Conservation (phyloP, 1,284 basidiomycete species). For the Cystobasidium sp. region DNA sequence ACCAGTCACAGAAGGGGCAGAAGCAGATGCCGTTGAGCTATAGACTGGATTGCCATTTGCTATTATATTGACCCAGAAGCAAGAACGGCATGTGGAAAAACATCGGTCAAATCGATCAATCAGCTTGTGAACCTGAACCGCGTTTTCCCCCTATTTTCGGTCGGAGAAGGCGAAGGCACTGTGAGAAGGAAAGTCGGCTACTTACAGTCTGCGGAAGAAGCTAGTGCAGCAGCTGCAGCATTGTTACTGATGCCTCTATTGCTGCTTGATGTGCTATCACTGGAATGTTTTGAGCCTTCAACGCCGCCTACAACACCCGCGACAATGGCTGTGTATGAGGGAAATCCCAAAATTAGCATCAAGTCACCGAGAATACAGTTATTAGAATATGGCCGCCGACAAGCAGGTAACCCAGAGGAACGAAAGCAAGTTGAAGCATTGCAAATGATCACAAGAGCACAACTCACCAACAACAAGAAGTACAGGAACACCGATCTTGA, state of each 20-base stretch:
- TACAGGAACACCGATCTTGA: constrained; percentile 31
- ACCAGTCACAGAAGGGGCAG: constrained; percentile 68
- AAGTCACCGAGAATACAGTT: neutral
- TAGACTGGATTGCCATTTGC: constrained; percentile 53
- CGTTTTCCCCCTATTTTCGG: constrained; percentile 11
- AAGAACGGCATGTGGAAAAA: neutral
- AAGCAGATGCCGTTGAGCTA: constrained; percentile 70
- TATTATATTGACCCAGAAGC: neutral
- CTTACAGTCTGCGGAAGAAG: neutral
- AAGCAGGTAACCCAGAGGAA: neutral
- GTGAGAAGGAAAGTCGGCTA: neutral
- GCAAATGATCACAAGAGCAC: no score
- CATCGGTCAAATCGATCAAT: neutral
- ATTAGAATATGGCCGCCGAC: neutral
- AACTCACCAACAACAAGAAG: constrained; percentile 12
- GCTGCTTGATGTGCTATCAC: constrained; percentile 13
- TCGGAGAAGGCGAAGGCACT: neutral
- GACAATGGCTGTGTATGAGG: constrained; percentile 27
- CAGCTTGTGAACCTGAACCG: neutral
- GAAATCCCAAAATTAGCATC: constrained; percentile 28
- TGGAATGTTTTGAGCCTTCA: constrained; percentile 23
- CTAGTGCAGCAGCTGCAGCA: constrained; percentile 13
- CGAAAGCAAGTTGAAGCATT: no score
- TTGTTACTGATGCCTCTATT: constrained; percentile 7
- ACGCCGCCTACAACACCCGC: constrained; percentile 43